Percentiles rank a stretch among this genome's conserved stretches.
Evolutionary conservation across 2,329 filamentous ascomycete species (phyloP).

Genomic region (Apiospora hydei): DNA sequence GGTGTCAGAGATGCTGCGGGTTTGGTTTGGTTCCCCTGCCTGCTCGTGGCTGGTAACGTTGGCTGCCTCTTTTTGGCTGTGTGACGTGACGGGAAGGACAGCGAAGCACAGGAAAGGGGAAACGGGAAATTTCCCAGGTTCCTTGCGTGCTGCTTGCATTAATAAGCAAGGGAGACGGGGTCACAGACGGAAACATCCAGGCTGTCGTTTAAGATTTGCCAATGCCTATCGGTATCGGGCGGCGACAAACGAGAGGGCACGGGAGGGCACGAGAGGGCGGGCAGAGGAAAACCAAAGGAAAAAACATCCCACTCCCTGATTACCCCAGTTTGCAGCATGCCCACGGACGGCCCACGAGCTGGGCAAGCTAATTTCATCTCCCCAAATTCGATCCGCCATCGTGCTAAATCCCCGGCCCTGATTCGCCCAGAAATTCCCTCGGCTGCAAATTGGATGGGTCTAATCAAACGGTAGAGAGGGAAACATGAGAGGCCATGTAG

Average conservation of each 20-base stretch:
- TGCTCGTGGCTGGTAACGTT: no score
- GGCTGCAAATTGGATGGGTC: slow-evolving; percentile 5
- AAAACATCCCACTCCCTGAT: slow-evolving; percentile 1
- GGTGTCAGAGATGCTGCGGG: slow-evolving; percentile 16
- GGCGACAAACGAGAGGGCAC: background rate
- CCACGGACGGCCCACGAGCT: background rate
- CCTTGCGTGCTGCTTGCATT: background rate
- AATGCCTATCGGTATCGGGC: background rate
- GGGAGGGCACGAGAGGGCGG: background rate
- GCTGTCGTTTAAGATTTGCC: background rate
- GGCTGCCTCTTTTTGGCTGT: no score
- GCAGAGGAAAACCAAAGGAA: background rate
- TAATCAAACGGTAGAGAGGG: slow-evolving; percentile 14
- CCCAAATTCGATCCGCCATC: slow-evolving; percentile 21
- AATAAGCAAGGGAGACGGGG: background rate
- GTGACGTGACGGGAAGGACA: background rate
- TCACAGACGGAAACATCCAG: background rate
- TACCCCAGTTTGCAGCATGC: slow-evolving; percentile 18
- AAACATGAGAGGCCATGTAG: background rate
- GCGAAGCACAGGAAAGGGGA: no score
- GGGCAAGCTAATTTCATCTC: slow-evolving; percentile 20
- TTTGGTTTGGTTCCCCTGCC: background rate
- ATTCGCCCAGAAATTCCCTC: slow-evolving; percentile 19
- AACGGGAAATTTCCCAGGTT: background rate
- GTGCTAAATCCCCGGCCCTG: background rate